Evolutionary conservation across 495 filamentous ascomycete species (phyloP).

Genomic region (Penicillium taxi): DNA sequence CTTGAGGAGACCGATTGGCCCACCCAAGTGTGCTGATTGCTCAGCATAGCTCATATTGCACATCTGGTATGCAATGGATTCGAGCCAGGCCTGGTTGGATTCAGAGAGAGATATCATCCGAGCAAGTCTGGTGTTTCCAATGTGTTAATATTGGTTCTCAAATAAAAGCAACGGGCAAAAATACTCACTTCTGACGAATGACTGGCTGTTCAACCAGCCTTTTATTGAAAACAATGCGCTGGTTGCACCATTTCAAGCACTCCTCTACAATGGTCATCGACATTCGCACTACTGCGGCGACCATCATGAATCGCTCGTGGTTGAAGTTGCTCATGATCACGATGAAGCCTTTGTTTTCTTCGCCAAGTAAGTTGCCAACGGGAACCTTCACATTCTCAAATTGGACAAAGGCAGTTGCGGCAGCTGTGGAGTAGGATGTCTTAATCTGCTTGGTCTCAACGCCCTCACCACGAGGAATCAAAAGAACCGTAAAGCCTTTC

Average conservation of each 20-base stretch:
- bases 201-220: conserved; percentile 74
- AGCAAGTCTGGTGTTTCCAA: conserved; percentile 51
- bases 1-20: conserved; percentile 79
- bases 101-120: conserved; percentile 82
- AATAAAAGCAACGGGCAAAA: not conserved
- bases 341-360: conserved; percentile 80
- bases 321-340: conserved; percentile 89
- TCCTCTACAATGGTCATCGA: conserved; percentile 69
- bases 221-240: conserved; percentile 80
- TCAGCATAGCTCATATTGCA: conserved; percentile 73
- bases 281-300: conserved; percentile 54
- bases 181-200: conserved; percentile 65
- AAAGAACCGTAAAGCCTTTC: conserved; percentile 71
- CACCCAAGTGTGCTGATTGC: conserved; percentile 66
- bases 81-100: conserved; percentile 77
- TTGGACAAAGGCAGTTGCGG: conserved; percentile 72
- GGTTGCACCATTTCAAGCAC: conserved; percentile 83
- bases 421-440: conserved; percentile 74
- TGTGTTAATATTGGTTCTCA: conserved; percentile 3
- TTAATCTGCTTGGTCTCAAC: conserved; percentile 76
- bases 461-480: conserved; percentile 62
- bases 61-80: conserved; percentile 82
- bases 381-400: conserved; percentile 86
- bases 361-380: conserved; percentile 66
- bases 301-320: conserved; percentile 71